Base-by-base conservation (phyloP, 305 asterid genomes). In the Lippia alba region DNA sequence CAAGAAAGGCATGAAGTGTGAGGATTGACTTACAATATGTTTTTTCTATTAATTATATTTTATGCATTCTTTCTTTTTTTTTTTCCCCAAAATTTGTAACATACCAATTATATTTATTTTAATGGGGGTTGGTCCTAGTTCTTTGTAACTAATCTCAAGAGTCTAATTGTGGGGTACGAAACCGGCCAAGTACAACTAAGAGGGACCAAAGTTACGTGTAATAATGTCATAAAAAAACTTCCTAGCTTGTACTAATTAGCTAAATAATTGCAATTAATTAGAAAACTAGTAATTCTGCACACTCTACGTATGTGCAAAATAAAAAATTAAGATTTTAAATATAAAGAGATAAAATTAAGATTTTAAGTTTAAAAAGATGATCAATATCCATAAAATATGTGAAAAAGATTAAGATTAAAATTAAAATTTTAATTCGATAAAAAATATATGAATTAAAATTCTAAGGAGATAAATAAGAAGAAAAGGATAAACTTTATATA, bases 111-210 rank as follows among this genome's bases (percentile, higher is more conserved):
- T 36, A 24, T 36, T 2, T 67, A 66, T 15, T 17, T 67, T 24
- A 45, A 45, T 56, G 32, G 68, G 77, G 81, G 61, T 66, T 60
- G 61, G 61, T 76, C 71, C 74, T 61, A 73, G 19, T 73, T 68
- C 84, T 73, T 76, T 76, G 86, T 73, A 80, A 73, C 83, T 75
- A 82, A 67, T 36, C 80, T 60, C 72, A 76, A 67, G 55, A 69
- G 91, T 84, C 87, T 76, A 81, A 24, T 62, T 57, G 84, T 76
- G 81, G 88, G 84, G 85, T 74, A 79, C 83, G 67, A 71, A 61
- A 82, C 79, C 73, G 91, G 83, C 82, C 84, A 82, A 70, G 73
- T 46, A 86, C 94, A 87, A 74, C 97, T 84, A 83, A 87, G 54
- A 40, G 62, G 70, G 78, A 61, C 75, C 75, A 78, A 58, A 77